Percentiles rank a stretch among this genome's conserved stretches.
Evolutionary conservation across 2,329 filamentous ascomycete genomes (phyloP).

Genomic region (Aspergillus unguis): DNA sequence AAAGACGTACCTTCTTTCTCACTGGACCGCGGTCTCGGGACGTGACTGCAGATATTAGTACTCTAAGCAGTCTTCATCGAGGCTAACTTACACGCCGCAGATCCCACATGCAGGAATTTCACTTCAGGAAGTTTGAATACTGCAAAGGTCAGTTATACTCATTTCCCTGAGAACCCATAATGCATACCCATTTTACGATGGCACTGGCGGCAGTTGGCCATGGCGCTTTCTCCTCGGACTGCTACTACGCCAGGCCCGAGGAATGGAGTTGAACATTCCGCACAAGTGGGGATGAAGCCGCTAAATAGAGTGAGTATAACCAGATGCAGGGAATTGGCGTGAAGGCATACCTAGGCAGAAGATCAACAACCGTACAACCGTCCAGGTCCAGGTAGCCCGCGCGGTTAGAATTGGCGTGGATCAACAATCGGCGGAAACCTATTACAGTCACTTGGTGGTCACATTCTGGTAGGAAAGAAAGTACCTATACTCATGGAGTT

Average conservation of each 20-base stretch:
- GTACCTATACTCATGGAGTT: constrained; percentile 47
- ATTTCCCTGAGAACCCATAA: background rate
- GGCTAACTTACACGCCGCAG: constrained; percentile 45
- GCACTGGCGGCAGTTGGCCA: constrained; percentile 74
- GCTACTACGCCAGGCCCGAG: constrained; percentile 63
- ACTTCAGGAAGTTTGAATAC: constrained; percentile 73
- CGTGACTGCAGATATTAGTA: constrained; percentile 20
- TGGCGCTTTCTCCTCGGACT: constrained; percentile 68
- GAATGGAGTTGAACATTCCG: constrained; percentile 67
- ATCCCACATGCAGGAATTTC: constrained; percentile 70
- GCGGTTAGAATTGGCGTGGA: constrained; percentile 69
- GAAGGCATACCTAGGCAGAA: constrained; percentile 61
- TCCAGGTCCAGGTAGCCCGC: constrained; percentile 76
- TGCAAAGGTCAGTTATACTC: constrained; percentile 17
- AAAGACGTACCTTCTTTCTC: constrained; percentile 37
- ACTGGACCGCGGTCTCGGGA: constrained; percentile 28
- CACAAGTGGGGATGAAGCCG: constrained; percentile 75
- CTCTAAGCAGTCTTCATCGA: background rate
- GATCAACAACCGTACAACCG: constrained; percentile 70
- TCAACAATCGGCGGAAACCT: constrained; percentile 64
- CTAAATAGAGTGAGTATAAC: constrained; percentile 39
- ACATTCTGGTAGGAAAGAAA: background rate
- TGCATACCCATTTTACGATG: constrained; percentile 68
- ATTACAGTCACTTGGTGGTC: background rate
- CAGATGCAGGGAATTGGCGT: background rate